Conservation (phyloP, 495 filamentous ascomycete genomes). For the Aspergillus avenaceus region DNA sequence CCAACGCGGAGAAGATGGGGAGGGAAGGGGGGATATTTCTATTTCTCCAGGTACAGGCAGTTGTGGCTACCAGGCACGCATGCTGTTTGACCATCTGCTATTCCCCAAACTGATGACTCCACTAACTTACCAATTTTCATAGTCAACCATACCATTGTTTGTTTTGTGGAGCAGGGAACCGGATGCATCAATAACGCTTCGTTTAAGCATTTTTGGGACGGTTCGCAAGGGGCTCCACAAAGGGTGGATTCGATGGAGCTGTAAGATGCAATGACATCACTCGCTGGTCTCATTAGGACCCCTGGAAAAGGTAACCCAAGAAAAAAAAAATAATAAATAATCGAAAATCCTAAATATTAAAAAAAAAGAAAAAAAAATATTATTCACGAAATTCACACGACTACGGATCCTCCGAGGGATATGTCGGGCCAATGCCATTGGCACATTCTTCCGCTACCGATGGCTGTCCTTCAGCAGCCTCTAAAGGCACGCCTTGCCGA, state of each 20-base stretch:
- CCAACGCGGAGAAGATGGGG: constrained; percentile 14
- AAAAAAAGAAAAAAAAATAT: neutral
- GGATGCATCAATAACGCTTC: constrained; percentile 32
- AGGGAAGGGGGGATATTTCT: constrained; percentile 21
- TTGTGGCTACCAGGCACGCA: constrained; percentile 6
- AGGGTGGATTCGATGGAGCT: neutral
- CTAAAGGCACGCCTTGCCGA: neutral
- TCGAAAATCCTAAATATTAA: neutral
- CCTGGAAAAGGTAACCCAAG: neutral
- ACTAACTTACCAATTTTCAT: constrained; percentile 7
- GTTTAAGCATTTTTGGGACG: constrained; percentile 25
- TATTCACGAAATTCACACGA: neutral
- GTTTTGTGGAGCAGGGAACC: constrained; percentile 13
- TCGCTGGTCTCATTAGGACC: neutral
- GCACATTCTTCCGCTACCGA: neutral
- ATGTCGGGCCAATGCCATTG: neutral
- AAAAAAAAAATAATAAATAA: constrained; percentile 1
- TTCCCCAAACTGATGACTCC: constrained; percentile 9
- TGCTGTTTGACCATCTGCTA: constrained; percentile 4
- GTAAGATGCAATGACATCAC: constrained; percentile 10
- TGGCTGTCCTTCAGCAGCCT: neutral
- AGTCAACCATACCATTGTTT: constrained; percentile 18
- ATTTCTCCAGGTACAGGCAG: constrained; percentile 5
- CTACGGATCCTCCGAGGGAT: neutral
- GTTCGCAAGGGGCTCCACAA: constrained; percentile 4